phyloP scores from a whole-genome alignment of 2,329 filamentous ascomycete genomes.

The Sordariomycetes sp. region DNA sequence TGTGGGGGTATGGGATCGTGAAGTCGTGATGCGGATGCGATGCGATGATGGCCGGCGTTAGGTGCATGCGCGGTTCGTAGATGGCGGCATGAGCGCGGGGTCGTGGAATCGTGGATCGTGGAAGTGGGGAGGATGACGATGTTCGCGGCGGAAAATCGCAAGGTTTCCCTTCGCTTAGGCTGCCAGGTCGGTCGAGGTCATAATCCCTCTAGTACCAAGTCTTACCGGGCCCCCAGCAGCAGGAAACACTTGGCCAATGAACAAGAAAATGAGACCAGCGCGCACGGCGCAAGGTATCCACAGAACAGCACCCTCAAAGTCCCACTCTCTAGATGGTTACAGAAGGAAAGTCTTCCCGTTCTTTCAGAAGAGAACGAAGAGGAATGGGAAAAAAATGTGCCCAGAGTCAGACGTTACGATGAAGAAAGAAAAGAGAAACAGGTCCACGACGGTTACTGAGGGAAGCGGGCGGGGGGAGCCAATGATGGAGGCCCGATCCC shows the following conservation, averaged over 20 bases:
- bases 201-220: neutral
- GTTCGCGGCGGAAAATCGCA: too few relatives aligned
- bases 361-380: neutral
- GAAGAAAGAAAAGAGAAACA: neutral
- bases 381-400: neutral
- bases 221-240: neutral
- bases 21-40: neutral
- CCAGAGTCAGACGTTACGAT: neutral
- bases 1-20: neutral
- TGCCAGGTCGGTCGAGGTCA: neutral
- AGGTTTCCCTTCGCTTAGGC: too few relatives aligned
- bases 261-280: neutral
- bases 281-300: neutral
- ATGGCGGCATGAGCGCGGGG: too few relatives aligned
- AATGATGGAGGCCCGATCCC: neutral
- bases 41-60: neutral
- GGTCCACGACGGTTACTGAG: neutral
- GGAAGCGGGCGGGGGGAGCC: neutral
- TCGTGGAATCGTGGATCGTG: too few relatives aligned
- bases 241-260: neutral
- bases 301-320: neutral
- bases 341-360: too few relatives aligned
- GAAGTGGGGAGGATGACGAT: too few relatives aligned
- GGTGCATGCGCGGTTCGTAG: too few relatives aligned
- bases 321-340: neutral